Evolutionary conservation across 768 basidiomycete species (phyloP).

Genomic region (Mycena leptocephala): DNA sequence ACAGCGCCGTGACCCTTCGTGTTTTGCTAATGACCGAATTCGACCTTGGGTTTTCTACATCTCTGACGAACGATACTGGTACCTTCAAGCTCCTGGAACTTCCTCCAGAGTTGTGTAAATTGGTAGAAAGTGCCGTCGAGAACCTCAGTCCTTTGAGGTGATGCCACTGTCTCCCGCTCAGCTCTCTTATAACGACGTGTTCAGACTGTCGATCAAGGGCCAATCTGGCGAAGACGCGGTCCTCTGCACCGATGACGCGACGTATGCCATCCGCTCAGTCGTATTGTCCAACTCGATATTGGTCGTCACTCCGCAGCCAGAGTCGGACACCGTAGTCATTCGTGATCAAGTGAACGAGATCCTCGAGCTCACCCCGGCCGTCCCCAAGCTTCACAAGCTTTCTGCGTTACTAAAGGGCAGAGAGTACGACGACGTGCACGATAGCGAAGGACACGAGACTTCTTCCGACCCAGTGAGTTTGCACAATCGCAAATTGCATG

Average conservation of each 20-base stretch:
- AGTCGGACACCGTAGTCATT: slow-evolving; percentile 71
- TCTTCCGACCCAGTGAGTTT: slow-evolving; percentile 40
- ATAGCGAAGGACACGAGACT: slow-evolving; percentile 49
- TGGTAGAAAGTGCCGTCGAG: slow-evolving; percentile 70
- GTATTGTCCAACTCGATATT: slow-evolving; percentile 90
- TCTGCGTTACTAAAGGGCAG: slow-evolving; percentile 71
- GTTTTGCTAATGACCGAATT: slow-evolving; percentile 58
- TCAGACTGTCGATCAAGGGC: slow-evolving; percentile 87
- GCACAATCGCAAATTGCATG: neutral
- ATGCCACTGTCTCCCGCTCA: slow-evolving; percentile 16
- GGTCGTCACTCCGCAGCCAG: slow-evolving; percentile 70
- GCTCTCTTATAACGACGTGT: slow-evolving; percentile 31
- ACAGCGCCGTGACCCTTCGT: slow-evolving; percentile 1
- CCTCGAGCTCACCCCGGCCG: slow-evolving; percentile 84
- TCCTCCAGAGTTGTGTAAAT: slow-evolving; percentile 74
- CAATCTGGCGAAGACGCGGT: slow-evolving; percentile 89
- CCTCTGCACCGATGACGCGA: slow-evolving; percentile 86
- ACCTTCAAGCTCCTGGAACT: slow-evolving; percentile 84
- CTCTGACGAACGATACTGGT: slow-evolving; percentile 63
- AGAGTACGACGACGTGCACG: slow-evolving; percentile 82
- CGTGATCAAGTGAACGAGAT: slow-evolving; percentile 89
- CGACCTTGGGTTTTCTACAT: slow-evolving; percentile 69
- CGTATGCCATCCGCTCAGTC: slow-evolving; percentile 90
- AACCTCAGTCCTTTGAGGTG: slow-evolving; percentile 51
- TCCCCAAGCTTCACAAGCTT: slow-evolving; percentile 85